Evolutionary conservation across 2,329 filamentous ascomycete species (phyloP).

Genomic region (Colletotrichum sp.): DNA sequence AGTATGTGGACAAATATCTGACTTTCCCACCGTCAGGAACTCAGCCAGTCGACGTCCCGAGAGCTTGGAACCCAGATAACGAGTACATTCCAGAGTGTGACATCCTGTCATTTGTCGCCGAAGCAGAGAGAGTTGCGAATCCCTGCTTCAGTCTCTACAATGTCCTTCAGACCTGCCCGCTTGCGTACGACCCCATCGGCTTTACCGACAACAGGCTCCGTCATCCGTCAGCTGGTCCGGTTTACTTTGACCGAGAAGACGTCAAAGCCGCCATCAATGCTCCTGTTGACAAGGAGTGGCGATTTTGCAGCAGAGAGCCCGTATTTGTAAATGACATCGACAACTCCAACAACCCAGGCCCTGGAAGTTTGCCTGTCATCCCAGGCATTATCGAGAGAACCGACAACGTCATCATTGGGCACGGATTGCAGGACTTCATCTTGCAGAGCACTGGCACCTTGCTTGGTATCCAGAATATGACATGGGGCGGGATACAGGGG

Average conservation of each 20-base stretch:
- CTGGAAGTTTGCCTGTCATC: conserved; percentile 45
- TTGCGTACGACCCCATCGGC: conserved; percentile 71
- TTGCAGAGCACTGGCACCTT: conserved; percentile 73
- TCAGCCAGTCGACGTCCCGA: conserved; percentile 56
- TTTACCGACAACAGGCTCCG: conserved; percentile 72
- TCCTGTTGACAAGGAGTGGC: conserved; percentile 40
- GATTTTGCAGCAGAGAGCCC: conserved; percentile 47
- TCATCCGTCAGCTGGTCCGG: conserved; percentile 60
- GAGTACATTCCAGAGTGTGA: conserved; percentile 51
- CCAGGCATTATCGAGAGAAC: conserved; percentile 76
- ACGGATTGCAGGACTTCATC: conserved; percentile 74
- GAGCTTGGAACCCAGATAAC: conserved; percentile 35
- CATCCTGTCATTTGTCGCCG: conserved; percentile 55
- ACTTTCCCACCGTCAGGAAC: conserved; percentile 70
- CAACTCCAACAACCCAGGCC: neutral
- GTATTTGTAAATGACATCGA: conserved; percentile 51
- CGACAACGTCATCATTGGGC: conserved; percentile 74
- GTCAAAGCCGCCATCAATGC: conserved; percentile 74
- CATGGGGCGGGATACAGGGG: conserved; percentile 73
- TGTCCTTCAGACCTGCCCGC: conserved; percentile 73
- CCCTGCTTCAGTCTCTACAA: conserved; percentile 83
- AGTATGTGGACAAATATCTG: conserved; percentile 64
- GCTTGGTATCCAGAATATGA: conserved; percentile 81
- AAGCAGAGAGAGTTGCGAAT: conserved; percentile 63
- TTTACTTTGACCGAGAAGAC: conserved; percentile 75